Base-by-base conservation (phyloP, 75 land plant genomes). In the Isoetes taiwanensis region DNA sequence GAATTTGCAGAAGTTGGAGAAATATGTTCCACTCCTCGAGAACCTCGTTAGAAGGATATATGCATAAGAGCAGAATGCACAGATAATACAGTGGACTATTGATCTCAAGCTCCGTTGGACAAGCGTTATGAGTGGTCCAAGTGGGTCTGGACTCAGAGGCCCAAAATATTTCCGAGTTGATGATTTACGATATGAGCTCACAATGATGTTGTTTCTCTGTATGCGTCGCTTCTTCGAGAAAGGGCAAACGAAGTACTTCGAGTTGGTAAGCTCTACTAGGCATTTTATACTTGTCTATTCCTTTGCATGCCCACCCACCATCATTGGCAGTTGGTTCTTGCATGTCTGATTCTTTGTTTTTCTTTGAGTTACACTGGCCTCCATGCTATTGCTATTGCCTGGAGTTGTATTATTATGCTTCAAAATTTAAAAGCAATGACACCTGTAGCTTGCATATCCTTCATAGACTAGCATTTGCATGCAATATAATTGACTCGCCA, bases 1-100 rank as follows among this genome's bases (percentile, higher is more conserved):
- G 87, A 84, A 75, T 50, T 65, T 83, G 33, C 84, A 74, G 34
- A 83, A 80, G 54, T 42, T 83, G 57, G 84, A 83, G 59, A 30
- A 56, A 8, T 83, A 83, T 64, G 39, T 83, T 10, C 87, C 87
- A 8, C 59, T 83, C 34, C 58, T 83, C 52, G 80, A 80, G 61
- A 77, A 83, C 42, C 64, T 83, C 43, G 52, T 80, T 52, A 48
- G 17, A 43, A 56, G 66, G 55, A 70, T 75, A 9, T n/a, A n/a
- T n/a, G 34, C 48, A 28, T 28, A 41, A 37, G 29, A 57, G 34
- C 30, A 59, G 27, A 73, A 73, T 28, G 30, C 32, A 6, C 68
- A 52, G 29, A 66, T 77, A 39, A 25, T 50, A 32, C 62, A 60
- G 28, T 80, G 84, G 80, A 80, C 74, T 5, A 48, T 67, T 17